Base-by-base conservation (phyloP, 225 moss, liverwort and hornwort genomes). In the Sphagnum contortum region DNA sequence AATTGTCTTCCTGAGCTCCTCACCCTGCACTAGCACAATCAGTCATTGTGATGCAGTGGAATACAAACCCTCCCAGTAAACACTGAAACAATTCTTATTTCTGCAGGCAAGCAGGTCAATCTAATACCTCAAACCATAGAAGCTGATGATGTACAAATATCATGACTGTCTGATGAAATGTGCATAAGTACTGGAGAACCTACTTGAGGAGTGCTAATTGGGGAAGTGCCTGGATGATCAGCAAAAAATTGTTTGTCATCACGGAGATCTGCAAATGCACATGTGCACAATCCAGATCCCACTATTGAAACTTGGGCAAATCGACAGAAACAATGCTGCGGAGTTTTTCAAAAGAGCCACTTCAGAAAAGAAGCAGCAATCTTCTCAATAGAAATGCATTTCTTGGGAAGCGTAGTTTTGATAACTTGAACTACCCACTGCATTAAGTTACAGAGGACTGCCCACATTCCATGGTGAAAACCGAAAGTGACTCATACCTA, bases 231-330 rank as follows among this genome's bases (percentile, higher is more conserved):
- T 59, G 93, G 98, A 77, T 98, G 98, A 57, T 98, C 98, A 61
- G 82, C 75, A 57, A 98, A 91, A 69, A 93, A 98, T 74, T 93
- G 98, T 71, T 98, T 98, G 71, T 98, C 98, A 75, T 98, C 98
- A 79, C 98, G 98, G 62, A 98, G 89, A 93, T 98, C 98, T 98
- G 82, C 64, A 29, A 29, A 29, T 29, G 29, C 29, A 29, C 29
- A 29, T 29, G 29, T 29, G 29, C 29, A 29, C 29, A n/a, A 12
- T 12, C 14, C 5, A 68, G 73, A 7, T 86, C 44, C 29, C 54
- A 48, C 65, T 64, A 74, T 14, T 4, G 57, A 49, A 12, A 47
- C n/a, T 2, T 45, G 49, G 48, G 3, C 47, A 9, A 3, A 69
- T 48, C 29, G 29, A 29, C 29, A 29, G 29, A 29, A 29, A 29